Base-by-base conservation (phyloP, 768 basidiomycete species). In the Terana coerulea region DNA sequence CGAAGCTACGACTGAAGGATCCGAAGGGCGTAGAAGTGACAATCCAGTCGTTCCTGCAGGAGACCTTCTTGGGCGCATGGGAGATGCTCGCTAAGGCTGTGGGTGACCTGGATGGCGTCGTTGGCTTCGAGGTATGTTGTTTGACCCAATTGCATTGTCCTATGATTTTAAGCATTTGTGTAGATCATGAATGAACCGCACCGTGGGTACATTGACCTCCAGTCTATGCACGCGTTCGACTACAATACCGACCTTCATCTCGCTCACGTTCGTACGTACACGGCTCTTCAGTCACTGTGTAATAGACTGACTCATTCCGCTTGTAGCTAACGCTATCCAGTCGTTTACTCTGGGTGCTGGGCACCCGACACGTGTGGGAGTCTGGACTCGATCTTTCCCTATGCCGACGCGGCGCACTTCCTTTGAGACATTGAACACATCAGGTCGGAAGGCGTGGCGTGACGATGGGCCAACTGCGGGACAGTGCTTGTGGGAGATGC, bases 121-220 rank as follows among this genome's bases (percentile, higher is more conserved):
- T 95, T 19, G 95, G 95, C 0, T 94, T 95, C 51, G 89, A 98
- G 79, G 94, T 93, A 58, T 41, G 70, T 54, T n/a, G 17, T 21
- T 4, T 19, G 14, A 33, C 19, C 3, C n/a, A n/a, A n/a, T n/a
- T n/a, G n/a, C n/a, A n/a, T 46, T 31, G 15, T 48, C 30, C 10
- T 33, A 48, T 28, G 19, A 12, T 7, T 50, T 4, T 35, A 19
- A 33, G 25, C 3, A 43, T 5, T 12, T 24, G 15, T 8, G 10
- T 56, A 95, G 91, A 80, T 93, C 65, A 84, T 95, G 78, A 97
- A 98, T 58, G 94, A 97, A 68, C 94, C 94, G 0, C 94, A 99
- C 69, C 76, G 86, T 61, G 97, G 95, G 35, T 98, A 95, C 66
- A 84, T 95, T 53, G 80, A 86, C 47, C 72, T 97, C 5, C 75